Conservation (phyloP, 306 rosid genomes). For the Inga leiocalycina region DNA sequence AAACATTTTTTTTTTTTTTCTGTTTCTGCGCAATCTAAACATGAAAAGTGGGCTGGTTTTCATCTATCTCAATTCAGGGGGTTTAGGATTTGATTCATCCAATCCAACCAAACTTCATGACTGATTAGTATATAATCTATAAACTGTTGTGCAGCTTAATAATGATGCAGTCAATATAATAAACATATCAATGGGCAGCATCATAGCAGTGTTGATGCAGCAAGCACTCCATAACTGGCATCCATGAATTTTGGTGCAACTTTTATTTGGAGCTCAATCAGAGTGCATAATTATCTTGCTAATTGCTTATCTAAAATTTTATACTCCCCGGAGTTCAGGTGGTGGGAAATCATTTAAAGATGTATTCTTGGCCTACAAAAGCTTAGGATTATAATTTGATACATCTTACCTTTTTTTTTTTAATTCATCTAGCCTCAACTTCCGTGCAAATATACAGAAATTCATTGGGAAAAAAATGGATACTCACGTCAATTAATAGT, state of each 20-base stretch:
- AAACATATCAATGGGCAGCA: slow-evolving; percentile 88
- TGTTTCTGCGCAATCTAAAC: not conserved
- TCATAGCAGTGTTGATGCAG: slow-evolving; percentile 85
- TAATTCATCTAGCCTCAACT: not conserved
- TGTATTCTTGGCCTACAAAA: not conserved
- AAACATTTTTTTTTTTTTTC: not conserved
- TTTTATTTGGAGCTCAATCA: slow-evolving; percentile 9
- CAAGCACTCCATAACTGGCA: slow-evolving; percentile 57
- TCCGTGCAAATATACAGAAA: not conserved
- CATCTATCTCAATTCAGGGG: not conserved
- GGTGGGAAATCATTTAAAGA: not conserved
- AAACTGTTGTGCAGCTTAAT: slow-evolving; percentile 72
- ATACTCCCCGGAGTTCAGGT: not conserved
- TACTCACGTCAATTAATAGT: not conserved
- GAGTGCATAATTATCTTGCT: slow-evolving; percentile 7
- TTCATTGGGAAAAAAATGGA: not conserved
- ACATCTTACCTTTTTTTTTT: not conserved
- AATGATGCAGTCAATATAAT: slow-evolving; percentile 87
- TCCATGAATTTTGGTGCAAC: slow-evolving; percentile 28
- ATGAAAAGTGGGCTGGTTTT: not conserved
- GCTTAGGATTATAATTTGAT: not conserved
- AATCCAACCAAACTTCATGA: slow-evolving; percentile 1
- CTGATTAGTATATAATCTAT: slow-evolving; percentile 7
- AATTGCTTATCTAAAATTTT: slow-evolving; percentile 11
- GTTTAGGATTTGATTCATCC: not conserved